These are phyloP conservation scores for Cucurbitaria berberidis DNA, from an alignment of 2,329 filamentous ascomycete species.

Conservation along the genomic window DNA sequence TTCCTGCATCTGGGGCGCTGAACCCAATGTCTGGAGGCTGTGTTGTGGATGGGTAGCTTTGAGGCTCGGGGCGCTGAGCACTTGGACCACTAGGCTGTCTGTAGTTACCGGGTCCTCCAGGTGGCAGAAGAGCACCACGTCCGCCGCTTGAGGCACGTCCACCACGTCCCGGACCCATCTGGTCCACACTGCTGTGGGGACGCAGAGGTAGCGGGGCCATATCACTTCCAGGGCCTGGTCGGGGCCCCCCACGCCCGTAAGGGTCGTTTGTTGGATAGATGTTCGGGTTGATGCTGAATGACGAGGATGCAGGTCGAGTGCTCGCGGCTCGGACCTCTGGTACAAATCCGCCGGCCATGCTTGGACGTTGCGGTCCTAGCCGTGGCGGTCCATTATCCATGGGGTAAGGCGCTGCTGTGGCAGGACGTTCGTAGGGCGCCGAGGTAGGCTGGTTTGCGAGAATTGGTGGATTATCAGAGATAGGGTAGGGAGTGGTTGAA, in stretches of 20 bases:
- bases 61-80: constrained; percentile 43
- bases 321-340: constrained; percentile 59
- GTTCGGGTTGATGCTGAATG: constrained; percentile 59
- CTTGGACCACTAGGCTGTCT: constrained; percentile 49
- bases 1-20: constrained; percentile 45
- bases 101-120: constrained; percentile 41
- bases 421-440: constrained; percentile 50
- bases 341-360: constrained; percentile 49
- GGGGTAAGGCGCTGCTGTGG: constrained; percentile 72
- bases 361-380: constrained; percentile 38
- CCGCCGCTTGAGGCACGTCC: constrained; percentile 37
- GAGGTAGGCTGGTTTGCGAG: constrained; percentile 24
- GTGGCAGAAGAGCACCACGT: constrained; percentile 38
- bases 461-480: constrained; percentile 51
- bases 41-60: constrained; percentile 49
- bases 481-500: constrained; percentile 52
- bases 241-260: constrained; percentile 37
- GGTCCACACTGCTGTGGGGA: constrained; percentile 46
- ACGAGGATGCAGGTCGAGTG: constrained; percentile 54
- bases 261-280: constrained; percentile 44
- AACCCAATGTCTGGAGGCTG: constrained; percentile 52
- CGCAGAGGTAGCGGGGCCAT: constrained; percentile 44
- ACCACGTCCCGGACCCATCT: constrained; percentile 43
- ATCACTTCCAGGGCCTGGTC: constrained; percentile 33
- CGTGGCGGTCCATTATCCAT: constrained; percentile 67